phyloP scores from a whole-genome alignment of 257 asterid species.

The Gardenia jasminoides region DNA sequence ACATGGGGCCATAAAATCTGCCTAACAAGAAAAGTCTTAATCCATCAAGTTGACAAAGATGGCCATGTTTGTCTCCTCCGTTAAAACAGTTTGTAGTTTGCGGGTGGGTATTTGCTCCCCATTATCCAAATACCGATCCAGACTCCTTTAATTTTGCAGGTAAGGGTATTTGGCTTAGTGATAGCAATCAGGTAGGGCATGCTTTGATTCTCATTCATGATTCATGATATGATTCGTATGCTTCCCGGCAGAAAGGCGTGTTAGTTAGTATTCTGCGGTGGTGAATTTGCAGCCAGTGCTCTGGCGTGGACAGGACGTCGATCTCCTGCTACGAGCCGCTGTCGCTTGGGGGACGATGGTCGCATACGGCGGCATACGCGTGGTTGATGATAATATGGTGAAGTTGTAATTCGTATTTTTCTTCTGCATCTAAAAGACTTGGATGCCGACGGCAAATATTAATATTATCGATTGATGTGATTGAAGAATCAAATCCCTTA shows the following conservation, averaged over 20 bases:
- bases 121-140: background rate
- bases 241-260: too few species aligned
- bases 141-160: background rate
- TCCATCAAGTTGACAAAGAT: background rate
- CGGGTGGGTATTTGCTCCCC: background rate
- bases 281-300: background rate
- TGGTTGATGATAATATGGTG: background rate
- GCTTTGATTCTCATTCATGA: background rate
- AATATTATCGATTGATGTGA: background rate
- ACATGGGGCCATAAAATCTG: background rate
- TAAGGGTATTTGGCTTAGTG: background rate
- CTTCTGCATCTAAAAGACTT: background rate
- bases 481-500: background rate
- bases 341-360: background rate
- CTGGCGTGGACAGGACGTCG: background rate
- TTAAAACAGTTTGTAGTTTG: constrained; percentile 11
- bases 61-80: background rate
- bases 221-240: too few species aligned
- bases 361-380: background rate
- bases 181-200: background rate
- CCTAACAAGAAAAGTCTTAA: background rate
- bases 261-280: background rate
- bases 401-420: background rate
- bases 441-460: too few species aligned
- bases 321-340: background rate